A percentile compares a stretch with the other conserved stretches of the same genome.
Evolutionary conservation across 2,329 filamentous ascomycete species (phyloP).

Genomic region (Neurospora sp.): DNA sequence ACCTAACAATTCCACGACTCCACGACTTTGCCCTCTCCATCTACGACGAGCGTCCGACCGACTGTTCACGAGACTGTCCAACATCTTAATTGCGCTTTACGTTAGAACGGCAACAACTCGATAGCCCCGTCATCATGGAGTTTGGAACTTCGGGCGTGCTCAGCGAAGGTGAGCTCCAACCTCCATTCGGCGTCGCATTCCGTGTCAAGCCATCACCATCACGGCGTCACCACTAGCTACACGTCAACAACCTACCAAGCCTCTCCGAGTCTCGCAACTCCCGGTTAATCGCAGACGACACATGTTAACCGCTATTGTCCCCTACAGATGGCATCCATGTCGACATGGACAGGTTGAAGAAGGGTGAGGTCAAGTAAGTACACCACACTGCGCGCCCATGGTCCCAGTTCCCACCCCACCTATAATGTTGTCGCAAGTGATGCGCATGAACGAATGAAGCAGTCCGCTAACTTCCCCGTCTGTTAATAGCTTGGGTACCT

Average conservation of each 20-base stretch:
- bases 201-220: not conserved
- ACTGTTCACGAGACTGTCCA: not conserved
- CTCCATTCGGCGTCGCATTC: not conserved
- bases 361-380: conserved; percentile 93
- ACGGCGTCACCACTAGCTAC: not conserved
- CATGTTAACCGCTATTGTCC: conserved; percentile 16
- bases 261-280: not conserved
- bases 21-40: not conserved
- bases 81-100: not conserved
- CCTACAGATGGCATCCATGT: conserved; percentile 90
- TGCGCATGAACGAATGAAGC: not conserved
- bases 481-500: conserved; percentile 72
- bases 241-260: not conserved
- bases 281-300: not conserved
- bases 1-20: not conserved
- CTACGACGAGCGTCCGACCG: not conserved
- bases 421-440: not conserved
- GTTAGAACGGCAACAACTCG: conserved; percentile 15
- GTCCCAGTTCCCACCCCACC: not conserved
- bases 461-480: conserved; percentile 23
- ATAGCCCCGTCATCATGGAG: conserved; percentile 34
- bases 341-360: conserved; percentile 98
- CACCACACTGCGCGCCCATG: not conserved
- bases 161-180: conserved; percentile 45
- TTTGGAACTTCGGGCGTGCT: conserved; percentile 52